These are phyloP conservation scores for Pseudonectria buxi DNA, from an alignment of 2,329 filamentous ascomycete genomes.

Conservation along the genomic window DNA sequence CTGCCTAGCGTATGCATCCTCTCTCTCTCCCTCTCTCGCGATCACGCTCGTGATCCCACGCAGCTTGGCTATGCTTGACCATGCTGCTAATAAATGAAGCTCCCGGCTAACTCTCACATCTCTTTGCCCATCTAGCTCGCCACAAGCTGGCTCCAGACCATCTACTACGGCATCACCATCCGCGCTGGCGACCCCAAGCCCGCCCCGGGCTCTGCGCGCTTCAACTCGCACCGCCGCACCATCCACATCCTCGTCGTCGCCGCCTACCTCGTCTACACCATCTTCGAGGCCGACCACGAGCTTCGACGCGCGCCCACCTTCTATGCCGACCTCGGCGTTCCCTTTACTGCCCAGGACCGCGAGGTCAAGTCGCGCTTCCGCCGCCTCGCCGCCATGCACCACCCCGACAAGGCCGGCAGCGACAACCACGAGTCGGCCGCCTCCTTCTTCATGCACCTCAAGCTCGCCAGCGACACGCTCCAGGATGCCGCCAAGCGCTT, in stretches of 20 bases:
- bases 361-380: conserved; percentile 82
- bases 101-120: conserved; percentile 11
- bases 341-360: conserved; percentile 61
- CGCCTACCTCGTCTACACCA: conserved; percentile 80
- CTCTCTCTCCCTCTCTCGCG: not conserved
- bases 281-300: conserved; percentile 85
- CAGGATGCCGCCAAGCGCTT: conserved; percentile 70
- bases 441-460: conserved; percentile 69
- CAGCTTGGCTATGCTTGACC: no score
- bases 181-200: conserved; percentile 82
- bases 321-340: conserved; percentile 70
- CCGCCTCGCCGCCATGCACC: conserved; percentile 61
- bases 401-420: conserved; percentile 73
- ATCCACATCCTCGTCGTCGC: conserved; percentile 80
- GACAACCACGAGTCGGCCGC: conserved; percentile 26
- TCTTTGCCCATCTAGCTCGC: conserved; percentile 51
- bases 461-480: conserved; percentile 75
- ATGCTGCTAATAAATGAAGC: not conserved
- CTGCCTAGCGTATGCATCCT: conserved; percentile 41
- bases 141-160: conserved; percentile 67
- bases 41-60: no score
- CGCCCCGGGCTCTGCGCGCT: conserved; percentile 60
- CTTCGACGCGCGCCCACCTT: conserved; percentile 66
- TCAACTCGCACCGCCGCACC: conserved; percentile 65
- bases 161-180: conserved; percentile 84